Base-by-base conservation (phyloP, 148 eudicot genomes). In the Dianthus caryophyllus region DNA sequence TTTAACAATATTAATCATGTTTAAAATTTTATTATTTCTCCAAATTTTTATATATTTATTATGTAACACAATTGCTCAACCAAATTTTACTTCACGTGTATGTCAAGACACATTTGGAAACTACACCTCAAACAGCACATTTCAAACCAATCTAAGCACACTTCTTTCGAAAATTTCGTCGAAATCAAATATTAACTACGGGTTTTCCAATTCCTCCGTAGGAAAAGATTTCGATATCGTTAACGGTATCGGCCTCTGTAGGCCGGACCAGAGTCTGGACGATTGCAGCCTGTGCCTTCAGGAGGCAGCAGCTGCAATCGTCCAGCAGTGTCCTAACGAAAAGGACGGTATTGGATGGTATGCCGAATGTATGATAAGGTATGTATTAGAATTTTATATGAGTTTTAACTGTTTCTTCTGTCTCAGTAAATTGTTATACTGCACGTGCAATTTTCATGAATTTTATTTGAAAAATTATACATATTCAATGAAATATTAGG, bases 321-420 rank as follows among this genome's bases (percentile, higher is more conserved):
- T 51, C 24, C 31, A 46, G 20, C 21, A 38, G 1, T 85, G 90
- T 68, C 79, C 82, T 7, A 47, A 17, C 53, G 51, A 68, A 1
- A 83, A 51, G 36, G 80, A 78, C 38, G 87, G 79, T 0, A 66
- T 78, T 22, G 68, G 62, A 11, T 83, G 79, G 81, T 78, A 80
- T 21, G 84, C 72, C 0, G 2, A 27, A 1, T 83, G 89, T 67
- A 63, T 75, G 75, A 9, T 85, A 3, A 48, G 89, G 6, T 85
- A 80, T 73, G 68, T 33, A 2, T 33, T 33, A 33, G 38, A 3
- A 7, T 3, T 33, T 33, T 33, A 2, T 33, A 7, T 2, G 38
- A 33, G 38, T 79, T 21, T 56, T 70, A 30, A 51, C 10, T 41
- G 1, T 9, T 4, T 41, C 44, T 41, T 41, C 10, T 41, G 6